phyloP scores from a whole-genome alignment of 2,329 filamentous ascomycete species.

The Ophiostoma ulmi region DNA sequence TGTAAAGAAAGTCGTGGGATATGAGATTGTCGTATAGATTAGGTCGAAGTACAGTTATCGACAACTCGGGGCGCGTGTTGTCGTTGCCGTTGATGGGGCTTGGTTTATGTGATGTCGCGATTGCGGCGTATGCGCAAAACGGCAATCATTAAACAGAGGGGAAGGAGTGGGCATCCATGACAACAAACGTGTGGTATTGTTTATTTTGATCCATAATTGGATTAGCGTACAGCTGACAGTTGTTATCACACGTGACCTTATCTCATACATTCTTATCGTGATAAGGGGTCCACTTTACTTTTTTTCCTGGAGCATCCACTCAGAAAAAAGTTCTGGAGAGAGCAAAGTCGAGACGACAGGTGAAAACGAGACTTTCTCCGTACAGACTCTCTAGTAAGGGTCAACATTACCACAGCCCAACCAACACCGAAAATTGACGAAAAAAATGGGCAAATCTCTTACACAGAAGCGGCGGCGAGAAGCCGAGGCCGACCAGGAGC shows the following conservation, averaged over 20 bases:
- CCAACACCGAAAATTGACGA: not conserved
- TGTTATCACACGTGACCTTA: conserved; percentile 22
- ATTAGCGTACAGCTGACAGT: conserved; percentile 16
- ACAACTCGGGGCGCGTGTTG: not conserved
- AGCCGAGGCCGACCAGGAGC: conserved; percentile 34
- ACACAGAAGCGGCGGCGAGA: conserved; percentile 37
- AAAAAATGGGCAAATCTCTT: conserved; percentile 30
- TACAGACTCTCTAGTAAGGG: not conserved
- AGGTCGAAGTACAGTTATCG: not conserved
- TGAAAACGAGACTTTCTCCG: not conserved
- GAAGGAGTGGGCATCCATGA: conserved; percentile 20
- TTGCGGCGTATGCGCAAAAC: conserved; percentile 1
- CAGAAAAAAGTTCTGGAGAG: conserved; percentile 17
- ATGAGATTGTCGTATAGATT: not conserved
- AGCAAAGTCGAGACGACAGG: conserved; percentile 18
- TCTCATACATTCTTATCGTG: conserved; percentile 16
- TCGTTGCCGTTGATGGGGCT: not conserved
- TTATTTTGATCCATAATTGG: conserved; percentile 27
- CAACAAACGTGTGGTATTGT: conserved; percentile 24
- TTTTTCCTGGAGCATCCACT: conserved; percentile 21
- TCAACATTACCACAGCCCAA: not conserved
- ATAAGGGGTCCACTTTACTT: conserved; percentile 21
- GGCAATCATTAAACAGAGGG: conserved; percentile 11
- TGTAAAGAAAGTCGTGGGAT: not conserved
- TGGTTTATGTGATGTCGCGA: not conserved